phyloP scores from a whole-genome alignment of 306 rosid species.

The Dalbergia oliveri region DNA sequence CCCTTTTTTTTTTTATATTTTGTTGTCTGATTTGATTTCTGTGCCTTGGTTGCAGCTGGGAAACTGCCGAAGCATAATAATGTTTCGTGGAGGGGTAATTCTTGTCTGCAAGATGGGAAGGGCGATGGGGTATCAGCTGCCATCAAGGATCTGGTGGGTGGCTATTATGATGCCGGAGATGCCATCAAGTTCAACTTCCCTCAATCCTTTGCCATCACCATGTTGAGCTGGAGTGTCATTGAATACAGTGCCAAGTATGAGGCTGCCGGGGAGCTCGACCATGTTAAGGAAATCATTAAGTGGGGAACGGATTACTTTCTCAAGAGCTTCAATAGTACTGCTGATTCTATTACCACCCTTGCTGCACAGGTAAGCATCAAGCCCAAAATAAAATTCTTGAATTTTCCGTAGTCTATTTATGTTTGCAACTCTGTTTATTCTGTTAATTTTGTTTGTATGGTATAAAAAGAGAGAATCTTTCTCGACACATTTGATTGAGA shows the following conservation, averaged over 20 bases:
- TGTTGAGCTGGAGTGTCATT: constrained; percentile 99
- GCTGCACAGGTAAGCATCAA: constrained; percentile 71
- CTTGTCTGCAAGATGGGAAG: constrained; percentile 76
- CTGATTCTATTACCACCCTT: constrained; percentile 67
- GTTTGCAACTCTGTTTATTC: not conserved
- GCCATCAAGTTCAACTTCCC: constrained; percentile 97
- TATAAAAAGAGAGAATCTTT: constrained; percentile 1
- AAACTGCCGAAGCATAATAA: constrained; percentile 94
- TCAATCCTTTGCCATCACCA: constrained; percentile 75
- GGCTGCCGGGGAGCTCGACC: constrained; percentile 90
- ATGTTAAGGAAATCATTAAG: constrained; percentile 84
- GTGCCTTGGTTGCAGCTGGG: constrained; percentile 69
- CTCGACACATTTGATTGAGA: not conserved
- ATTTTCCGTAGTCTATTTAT: not conserved
- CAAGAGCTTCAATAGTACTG: constrained; percentile 89
- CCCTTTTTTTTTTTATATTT: not conserved
- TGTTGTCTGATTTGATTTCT: not conserved
- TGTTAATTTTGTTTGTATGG: not conserved
- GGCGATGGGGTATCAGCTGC: constrained; percentile 41
- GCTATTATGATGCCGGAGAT: constrained; percentile 96
- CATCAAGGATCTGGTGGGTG: constrained; percentile 85
- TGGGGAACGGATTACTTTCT: constrained; percentile 96
- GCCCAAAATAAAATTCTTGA: not conserved
- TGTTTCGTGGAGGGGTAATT: constrained; percentile 97
- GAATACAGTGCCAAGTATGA: constrained; percentile 93